These are phyloP conservation scores for Fusarium sp. DNA, from an alignment of 2,329 filamentous ascomycete species.

Conservation along the genomic window DNA sequence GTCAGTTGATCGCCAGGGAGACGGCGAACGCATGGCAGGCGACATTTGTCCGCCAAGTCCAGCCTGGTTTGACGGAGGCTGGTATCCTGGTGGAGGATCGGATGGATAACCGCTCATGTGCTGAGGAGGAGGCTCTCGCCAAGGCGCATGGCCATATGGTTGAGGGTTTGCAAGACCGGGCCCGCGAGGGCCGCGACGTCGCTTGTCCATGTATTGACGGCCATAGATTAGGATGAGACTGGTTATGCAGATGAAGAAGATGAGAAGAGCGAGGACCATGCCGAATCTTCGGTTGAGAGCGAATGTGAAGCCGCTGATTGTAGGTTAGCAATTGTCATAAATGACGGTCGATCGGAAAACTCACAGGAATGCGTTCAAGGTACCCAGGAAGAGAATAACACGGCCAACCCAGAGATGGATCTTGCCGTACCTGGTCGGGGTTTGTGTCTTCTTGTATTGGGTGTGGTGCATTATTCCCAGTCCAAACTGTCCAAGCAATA, in stretches of 20 bases:
- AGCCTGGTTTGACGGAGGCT: slow-evolving; percentile 51
- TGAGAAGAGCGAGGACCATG: slow-evolving; percentile 62
- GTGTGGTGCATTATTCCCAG: slow-evolving; percentile 70
- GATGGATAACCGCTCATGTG: slow-evolving; percentile 40
- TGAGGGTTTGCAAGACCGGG: slow-evolving; percentile 35
- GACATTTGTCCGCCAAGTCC: slow-evolving; percentile 47
- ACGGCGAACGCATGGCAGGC: slow-evolving; percentile 45
- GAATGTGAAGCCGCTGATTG: slow-evolving; percentile 67
- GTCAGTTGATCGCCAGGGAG: slow-evolving; percentile 46
- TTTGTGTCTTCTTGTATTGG: slow-evolving; percentile 63
- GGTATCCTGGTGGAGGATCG: slow-evolving; percentile 53
- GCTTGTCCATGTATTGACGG: slow-evolving; percentile 47
- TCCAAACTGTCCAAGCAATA: slow-evolving; percentile 65
- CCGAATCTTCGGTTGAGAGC: slow-evolving; percentile 63
- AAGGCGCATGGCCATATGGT: slow-evolving; percentile 50
- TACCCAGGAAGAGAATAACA: slow-evolving; percentile 64
- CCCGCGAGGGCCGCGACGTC: slow-evolving; percentile 36
- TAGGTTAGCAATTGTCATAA: slow-evolving; percentile 3
- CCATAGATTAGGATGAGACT: slow-evolving; percentile 56
- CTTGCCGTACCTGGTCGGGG: slow-evolving; percentile 63
- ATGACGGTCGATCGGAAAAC: slow-evolving; percentile 41
- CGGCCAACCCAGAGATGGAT: slow-evolving; percentile 71
- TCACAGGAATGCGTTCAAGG: slow-evolving; percentile 70
- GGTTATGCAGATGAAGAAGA: slow-evolving; percentile 59
- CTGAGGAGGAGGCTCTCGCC: slow-evolving; percentile 47